These are phyloP conservation scores for Angophora floribunda DNA, from an alignment of 345 rosid genomes.

Conservation along the genomic window DNA sequence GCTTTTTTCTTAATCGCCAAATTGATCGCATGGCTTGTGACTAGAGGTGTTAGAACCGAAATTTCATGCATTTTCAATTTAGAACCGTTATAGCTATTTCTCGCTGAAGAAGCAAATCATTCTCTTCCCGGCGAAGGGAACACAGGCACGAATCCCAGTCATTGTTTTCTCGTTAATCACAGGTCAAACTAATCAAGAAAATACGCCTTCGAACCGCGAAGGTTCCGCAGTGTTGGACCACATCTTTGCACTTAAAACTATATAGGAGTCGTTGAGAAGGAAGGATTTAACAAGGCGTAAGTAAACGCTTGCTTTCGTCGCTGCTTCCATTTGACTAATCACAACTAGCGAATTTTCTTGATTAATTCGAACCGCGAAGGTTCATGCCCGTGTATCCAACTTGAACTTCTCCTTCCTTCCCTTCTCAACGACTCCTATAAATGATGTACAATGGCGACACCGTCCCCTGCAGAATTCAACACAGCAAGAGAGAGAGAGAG, in stretches of 20 bases:
- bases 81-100: too few relatives aligned
- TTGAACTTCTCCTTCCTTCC: background rate
- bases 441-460: background rate
- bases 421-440: background rate
- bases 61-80: too few relatives aligned
- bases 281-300: too few relatives aligned
- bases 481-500: background rate
- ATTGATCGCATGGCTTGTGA: too few relatives aligned
- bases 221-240: background rate
- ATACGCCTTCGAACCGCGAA: background rate
- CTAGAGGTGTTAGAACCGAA: too few relatives aligned
- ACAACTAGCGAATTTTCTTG: too few relatives aligned
- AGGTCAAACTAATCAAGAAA: background rate
- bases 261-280: too few relatives aligned
- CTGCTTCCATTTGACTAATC: too few relatives aligned
- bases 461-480: background rate
- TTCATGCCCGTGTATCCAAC: background rate
- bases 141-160: background rate
- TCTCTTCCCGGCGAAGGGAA: background rate
- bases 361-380: background rate
- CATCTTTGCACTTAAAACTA: background rate
- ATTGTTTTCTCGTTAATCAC: background rate
- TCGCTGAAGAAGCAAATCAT: background rate
- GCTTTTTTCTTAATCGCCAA: background rate
- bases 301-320: too few relatives aligned